Evolutionary conservation across 257 asterid genomes (phyloP).

Genomic region (Verbena officinalis): DNA sequence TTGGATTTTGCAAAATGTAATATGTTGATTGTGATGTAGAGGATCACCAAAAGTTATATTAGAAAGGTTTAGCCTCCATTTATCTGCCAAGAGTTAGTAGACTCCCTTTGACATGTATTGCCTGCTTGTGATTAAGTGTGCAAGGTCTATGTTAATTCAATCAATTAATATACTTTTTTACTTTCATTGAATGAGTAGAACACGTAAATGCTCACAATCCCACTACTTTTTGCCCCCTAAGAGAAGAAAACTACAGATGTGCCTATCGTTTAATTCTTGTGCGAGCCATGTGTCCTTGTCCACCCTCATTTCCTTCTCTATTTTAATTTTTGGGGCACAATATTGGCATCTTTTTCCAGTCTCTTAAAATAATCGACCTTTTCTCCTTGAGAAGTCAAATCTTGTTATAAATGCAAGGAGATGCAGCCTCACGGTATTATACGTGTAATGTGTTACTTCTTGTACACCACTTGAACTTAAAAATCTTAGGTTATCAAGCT

Average conservation of each 20-base stretch:
- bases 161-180: neutral
- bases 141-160: conserved; percentile 16
- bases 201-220: neutral
- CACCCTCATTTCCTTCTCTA: conserved; percentile 10
- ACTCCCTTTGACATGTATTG: neutral
- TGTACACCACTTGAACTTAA: neutral
- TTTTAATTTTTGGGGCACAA: neutral
- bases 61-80: neutral
- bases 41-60: conserved; percentile 4
- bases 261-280: too few relatives aligned
- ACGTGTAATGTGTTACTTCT: neutral
- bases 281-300: neutral
- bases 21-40: conserved; percentile 6
- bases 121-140: neutral
- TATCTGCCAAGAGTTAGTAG: conserved; percentile 9
- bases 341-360: neutral
- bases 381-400: neutral
- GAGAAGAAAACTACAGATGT: conserved; percentile 8
- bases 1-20: conserved; percentile 5
- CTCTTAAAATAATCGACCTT: neutral
- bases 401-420: neutral
- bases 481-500: neutral
- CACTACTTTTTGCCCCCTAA: neutral
- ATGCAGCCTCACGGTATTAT: neutral
- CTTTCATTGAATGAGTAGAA: neutral